These are phyloP conservation scores for Luvunga scandens DNA, from an alignment of 345 rosid genomes.

Conservation along the genomic window DNA sequence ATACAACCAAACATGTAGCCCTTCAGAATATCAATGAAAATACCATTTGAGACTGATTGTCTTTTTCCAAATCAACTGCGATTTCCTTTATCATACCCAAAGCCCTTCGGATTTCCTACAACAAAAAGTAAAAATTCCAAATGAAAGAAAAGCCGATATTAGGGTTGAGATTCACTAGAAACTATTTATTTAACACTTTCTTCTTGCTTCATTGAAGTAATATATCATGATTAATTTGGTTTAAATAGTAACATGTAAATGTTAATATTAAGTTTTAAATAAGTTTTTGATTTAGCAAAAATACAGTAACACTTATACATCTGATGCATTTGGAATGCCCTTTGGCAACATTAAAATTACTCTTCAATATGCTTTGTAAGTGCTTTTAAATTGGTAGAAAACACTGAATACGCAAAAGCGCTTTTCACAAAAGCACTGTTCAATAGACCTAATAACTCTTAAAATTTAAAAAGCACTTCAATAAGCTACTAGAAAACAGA, in stretches of 20 bases:
- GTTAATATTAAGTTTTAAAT: neutral
- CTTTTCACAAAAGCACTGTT: neutral
- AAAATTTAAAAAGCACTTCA: neutral
- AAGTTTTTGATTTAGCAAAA: neutral
- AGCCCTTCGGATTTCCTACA: conserved; percentile 73
- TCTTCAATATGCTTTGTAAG: neutral
- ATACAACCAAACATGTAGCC: neutral
- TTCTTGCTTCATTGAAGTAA: neutral
- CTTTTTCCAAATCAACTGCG: conserved; percentile 75
- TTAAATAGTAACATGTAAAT: no score
- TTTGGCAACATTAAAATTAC: neutral
- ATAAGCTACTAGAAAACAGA: neutral
- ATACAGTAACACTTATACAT: neutral
- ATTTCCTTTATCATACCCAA: conserved; percentile 59
- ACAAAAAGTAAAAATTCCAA: neutral
- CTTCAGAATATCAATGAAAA: conserved; percentile 5
- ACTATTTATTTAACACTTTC: neutral
- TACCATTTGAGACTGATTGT: conserved; percentile 65
- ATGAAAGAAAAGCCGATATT: neutral
- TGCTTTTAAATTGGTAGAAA: neutral
- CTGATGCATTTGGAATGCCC: neutral
- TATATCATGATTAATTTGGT: neutral
- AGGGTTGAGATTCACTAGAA: neutral
- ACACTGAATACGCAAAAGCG: neutral
- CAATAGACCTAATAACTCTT: neutral